Base-by-base conservation (phyloP, 2,329 filamentous ascomycete species). In the Alternaria sp. region DNA sequence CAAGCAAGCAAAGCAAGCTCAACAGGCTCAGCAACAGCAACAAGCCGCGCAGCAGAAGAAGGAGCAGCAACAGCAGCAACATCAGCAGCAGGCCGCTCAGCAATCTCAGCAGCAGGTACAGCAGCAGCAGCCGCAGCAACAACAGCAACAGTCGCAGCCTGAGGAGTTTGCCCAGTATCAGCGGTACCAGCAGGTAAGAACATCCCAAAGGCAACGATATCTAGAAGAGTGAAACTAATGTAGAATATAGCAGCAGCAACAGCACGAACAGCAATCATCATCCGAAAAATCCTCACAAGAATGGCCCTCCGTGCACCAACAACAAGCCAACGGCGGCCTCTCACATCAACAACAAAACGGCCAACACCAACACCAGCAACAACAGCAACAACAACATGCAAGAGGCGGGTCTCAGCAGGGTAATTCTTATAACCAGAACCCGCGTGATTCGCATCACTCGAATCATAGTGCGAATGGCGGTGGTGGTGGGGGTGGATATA, bases 1-100 rank as follows among this genome's bases (percentile, higher is more conserved):
- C 55, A 83, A 85, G 15, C 89, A 91, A 36, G 93, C 93, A 72
- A 90, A 91, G 76, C 88, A 88, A 74, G 84, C 85, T 56, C 80
- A 87, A 56, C 86, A 89, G 64, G 64, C 65, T 19, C 86, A 88
- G 58, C 86, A 87, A 68, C 83, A 75, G 69, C 80, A 80, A 74
- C 83, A 78, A 59, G 67, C 79, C 70, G 65, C 75, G 46, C 74
- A 78, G 57, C 73, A 79, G 56, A 73, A 77, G 62, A 78, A 83
- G 40, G 79, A 82, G 57, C 77, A 81, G 46, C 72, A 76, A 73
- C 89, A 91, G 17, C 65, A 61, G 23, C 68, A 64, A 13, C 58
- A 56, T 17, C 56, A 56, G 7, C 63, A 67, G 8, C 68, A 60
- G 30, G 59, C 57, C 12, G 52, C 43, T 19, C 67, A 64, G n/a